These are phyloP conservation scores for Leptoxyphium fumago DNA, from an alignment of 2,329 filamentous ascomycete species.

Conservation along the genomic window DNA sequence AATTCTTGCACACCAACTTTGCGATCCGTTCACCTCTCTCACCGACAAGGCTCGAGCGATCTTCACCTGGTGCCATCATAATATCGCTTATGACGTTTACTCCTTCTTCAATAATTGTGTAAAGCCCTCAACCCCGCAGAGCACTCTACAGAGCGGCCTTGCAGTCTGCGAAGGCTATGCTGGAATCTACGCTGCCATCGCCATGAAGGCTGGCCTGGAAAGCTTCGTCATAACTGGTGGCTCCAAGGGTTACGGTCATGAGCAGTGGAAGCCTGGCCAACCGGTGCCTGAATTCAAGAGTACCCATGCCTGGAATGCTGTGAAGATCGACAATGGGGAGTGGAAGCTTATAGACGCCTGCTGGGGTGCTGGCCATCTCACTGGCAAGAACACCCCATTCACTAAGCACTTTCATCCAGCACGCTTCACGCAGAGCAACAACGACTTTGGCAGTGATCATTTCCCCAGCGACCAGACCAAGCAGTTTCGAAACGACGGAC, in stretches of 20 bases:
- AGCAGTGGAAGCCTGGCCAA: slow-evolving; percentile 46
- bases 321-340: slow-evolving; percentile 63
- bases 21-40: slow-evolving; percentile 64
- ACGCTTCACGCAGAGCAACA: slow-evolving; percentile 50
- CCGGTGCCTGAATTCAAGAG: slow-evolving; percentile 45
- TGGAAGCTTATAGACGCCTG: slow-evolving; percentile 90
- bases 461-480: slow-evolving; percentile 54
- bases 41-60: slow-evolving; percentile 89
- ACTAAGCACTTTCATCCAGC: slow-evolving; percentile 51
- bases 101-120: slow-evolving; percentile 62
- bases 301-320: slow-evolving; percentile 85
- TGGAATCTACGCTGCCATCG: slow-evolving; percentile 63
- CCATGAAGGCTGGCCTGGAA: slow-evolving; percentile 64
- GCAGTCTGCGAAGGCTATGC: slow-evolving; percentile 92
- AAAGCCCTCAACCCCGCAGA: slow-evolving; percentile 50
- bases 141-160: slow-evolving; percentile 60
- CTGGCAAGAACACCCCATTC: slow-evolving; percentile 42
- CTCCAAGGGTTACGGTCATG: slow-evolving; percentile 73
- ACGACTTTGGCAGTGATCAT: slow-evolving; percentile 67
- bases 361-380: slow-evolving; percentile 74
- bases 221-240: slow-evolving; percentile 61
- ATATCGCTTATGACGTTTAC: slow-evolving; percentile 69
- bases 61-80: slow-evolving; percentile 92
- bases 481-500: slow-evolving; percentile 63
- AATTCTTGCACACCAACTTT: slow-evolving; percentile 66